Conservation (phyloP, 1,284 basidiomycete species). For the Macrocybe sp. region DNA sequence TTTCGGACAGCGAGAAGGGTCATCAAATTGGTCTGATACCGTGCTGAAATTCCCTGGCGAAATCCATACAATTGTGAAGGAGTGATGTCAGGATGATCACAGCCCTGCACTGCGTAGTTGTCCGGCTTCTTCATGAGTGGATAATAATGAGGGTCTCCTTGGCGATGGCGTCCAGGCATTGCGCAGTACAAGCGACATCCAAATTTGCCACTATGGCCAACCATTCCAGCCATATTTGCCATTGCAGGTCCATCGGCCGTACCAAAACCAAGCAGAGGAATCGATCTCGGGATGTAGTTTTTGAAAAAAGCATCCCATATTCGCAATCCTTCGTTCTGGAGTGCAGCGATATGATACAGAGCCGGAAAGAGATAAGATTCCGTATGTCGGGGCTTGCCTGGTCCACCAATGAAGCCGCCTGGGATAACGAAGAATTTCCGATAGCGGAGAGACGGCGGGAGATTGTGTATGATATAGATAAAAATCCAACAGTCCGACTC, state of each 20-base stretch:
- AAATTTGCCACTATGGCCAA: constrained; percentile 16
- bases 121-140: constrained; percentile 17
- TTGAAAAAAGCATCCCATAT: constrained; percentile 13
- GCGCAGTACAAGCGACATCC: constrained; percentile 16
- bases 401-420: constrained; percentile 15
- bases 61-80: constrained; percentile 3
- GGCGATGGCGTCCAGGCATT: constrained; percentile 14
- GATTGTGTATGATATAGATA: constrained; percentile 8
- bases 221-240: constrained; percentile 13
- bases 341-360: constrained; percentile 14
- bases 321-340: constrained; percentile 12
- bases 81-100: constrained; percentile 17
- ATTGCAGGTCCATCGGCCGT: constrained; percentile 18
- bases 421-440: constrained; percentile 14
- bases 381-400: constrained; percentile 22
- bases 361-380: constrained; percentile 25
- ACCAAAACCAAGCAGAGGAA: constrained; percentile 10
- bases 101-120: constrained; percentile 16
- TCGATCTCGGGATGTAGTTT: background rate
- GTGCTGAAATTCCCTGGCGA: background rate
- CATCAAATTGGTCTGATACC: constrained; percentile 8
- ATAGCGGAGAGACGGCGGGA: constrained; percentile 7
- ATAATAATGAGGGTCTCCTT: constrained; percentile 18
- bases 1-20: constrained; percentile 3
- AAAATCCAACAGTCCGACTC: too few relatives aligned